A percentile compares a stretch with the other conserved stretches of the same genome.
phyloP scores from a whole-genome alignment of 306 rosid genomes.

The Vigna mungo region DNA sequence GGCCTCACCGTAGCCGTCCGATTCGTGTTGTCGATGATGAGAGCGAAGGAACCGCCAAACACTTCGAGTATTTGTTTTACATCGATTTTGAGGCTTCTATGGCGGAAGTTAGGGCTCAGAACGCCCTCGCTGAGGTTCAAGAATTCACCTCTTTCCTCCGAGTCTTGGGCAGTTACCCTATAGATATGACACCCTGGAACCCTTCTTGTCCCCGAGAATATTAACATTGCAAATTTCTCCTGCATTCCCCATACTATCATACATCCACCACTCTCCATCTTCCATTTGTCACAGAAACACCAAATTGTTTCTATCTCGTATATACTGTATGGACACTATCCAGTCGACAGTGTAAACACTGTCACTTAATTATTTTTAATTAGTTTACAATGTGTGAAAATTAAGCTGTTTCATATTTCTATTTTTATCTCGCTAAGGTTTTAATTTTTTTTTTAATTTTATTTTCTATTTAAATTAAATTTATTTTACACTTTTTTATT shows the following conservation, averaged over 20 bases:
- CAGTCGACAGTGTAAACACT: not conserved
- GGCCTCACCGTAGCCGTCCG: constrained; percentile 91
- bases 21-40: constrained; percentile 79
- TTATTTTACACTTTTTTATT: too few relatives aligned
- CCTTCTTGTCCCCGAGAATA: constrained; percentile 51
- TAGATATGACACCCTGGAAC: constrained; percentile 97
- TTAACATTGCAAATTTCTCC: not conserved
- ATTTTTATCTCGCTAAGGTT: not conserved
- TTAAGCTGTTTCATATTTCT: not conserved
- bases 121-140: constrained; percentile 94
- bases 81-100: constrained; percentile 94
- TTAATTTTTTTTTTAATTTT: too few relatives aligned
- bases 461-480: too few relatives aligned
- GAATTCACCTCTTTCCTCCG: constrained; percentile 94
- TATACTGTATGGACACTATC: not conserved
- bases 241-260: not conserved
- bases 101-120: constrained; percentile 95
- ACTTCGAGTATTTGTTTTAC: constrained; percentile 88
- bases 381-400: not conserved
- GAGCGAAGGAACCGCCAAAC: constrained; percentile 90
- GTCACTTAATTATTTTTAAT: not conserved
- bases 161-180: constrained; percentile 91
- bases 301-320: constrained; percentile 1
- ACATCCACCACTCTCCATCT: not conserved
- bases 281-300: not conserved